phyloP scores from a whole-genome alignment of 306 rosid genomes.

The Cucumis melo region DNA sequence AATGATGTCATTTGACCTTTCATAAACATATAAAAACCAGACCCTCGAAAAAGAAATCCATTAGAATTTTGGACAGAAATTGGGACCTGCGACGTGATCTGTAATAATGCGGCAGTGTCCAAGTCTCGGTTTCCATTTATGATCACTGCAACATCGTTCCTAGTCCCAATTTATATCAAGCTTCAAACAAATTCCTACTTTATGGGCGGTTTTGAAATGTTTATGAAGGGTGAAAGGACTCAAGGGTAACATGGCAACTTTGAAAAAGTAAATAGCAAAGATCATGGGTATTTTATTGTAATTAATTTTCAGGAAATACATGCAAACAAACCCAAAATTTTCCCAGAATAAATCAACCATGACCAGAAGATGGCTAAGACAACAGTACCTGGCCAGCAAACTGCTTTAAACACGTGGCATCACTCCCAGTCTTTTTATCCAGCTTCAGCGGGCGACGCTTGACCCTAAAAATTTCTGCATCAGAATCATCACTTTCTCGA shows the following conservation, averaged over 20 bases:
- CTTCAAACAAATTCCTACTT: no score
- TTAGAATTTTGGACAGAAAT: no score
- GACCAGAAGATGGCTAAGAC: neutral
- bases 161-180: neutral
- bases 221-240: neutral
- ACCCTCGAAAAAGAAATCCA: neutral
- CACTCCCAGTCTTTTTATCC: conserved; percentile 38
- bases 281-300: no score
- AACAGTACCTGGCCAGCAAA: conserved; percentile 57
- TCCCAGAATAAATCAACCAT: neutral
- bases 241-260: no score
- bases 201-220: neutral
- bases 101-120: no score
- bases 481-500: conserved; percentile 67
- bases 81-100: neutral
- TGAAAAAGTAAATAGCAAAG: no score
- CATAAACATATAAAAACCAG: neutral
- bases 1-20: no score
- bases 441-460: conserved; percentile 77
- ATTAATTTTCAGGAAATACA: neutral
- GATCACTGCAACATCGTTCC: no score
- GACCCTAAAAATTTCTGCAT: conserved; percentile 79
- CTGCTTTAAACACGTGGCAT: conserved; percentile 25
- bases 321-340: neutral
- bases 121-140: no score